These are phyloP conservation scores for Hibiscus trionum DNA, from an alignment of 345 rosid species.

Conservation along the genomic window DNA sequence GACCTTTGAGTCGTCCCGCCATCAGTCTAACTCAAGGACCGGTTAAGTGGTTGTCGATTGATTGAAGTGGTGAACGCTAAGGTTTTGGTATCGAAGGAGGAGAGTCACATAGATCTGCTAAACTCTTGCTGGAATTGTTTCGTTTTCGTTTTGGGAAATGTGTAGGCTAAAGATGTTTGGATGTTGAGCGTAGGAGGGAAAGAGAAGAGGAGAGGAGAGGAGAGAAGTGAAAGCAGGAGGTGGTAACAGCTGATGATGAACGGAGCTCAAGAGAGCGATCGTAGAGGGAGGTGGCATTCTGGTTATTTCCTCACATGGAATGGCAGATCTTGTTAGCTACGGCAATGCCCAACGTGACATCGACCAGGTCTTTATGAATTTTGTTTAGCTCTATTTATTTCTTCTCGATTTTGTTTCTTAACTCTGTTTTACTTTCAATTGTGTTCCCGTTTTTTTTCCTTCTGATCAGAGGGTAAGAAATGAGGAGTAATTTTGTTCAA, in stretches of 20 bases:
- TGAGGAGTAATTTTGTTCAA: not conserved
- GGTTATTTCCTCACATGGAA: constrained; percentile 85
- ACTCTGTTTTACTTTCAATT: not conserved
- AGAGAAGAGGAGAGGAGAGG: not conserved
- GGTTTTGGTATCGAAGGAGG: constrained; percentile 17
- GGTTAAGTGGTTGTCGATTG: not conserved
- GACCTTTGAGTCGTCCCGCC: not conserved
- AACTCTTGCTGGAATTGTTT: constrained; percentile 1
- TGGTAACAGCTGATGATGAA: constrained; percentile 53
- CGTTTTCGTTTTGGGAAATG: not conserved
- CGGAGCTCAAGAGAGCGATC: constrained; percentile 76
- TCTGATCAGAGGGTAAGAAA: not conserved
- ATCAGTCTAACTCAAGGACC: not conserved
- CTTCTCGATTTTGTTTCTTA: not conserved
- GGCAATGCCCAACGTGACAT: constrained; percentile 77
- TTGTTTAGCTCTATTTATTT: not conserved
- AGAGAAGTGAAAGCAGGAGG: not conserved
- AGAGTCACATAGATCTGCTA: constrained; percentile 22
- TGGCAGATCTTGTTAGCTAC: constrained; percentile 97
- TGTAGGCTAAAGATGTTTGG: constrained; percentile 4
- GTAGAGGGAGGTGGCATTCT: constrained; percentile 60
- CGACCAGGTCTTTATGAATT: constrained; percentile 46
- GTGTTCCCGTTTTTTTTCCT: not conserved
- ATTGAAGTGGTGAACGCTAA: constrained; percentile 5
- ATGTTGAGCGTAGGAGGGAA: constrained; percentile 1